phyloP scores from a whole-genome alignment of 495 filamentous ascomycete genomes.

The Platismatia glauca region DNA sequence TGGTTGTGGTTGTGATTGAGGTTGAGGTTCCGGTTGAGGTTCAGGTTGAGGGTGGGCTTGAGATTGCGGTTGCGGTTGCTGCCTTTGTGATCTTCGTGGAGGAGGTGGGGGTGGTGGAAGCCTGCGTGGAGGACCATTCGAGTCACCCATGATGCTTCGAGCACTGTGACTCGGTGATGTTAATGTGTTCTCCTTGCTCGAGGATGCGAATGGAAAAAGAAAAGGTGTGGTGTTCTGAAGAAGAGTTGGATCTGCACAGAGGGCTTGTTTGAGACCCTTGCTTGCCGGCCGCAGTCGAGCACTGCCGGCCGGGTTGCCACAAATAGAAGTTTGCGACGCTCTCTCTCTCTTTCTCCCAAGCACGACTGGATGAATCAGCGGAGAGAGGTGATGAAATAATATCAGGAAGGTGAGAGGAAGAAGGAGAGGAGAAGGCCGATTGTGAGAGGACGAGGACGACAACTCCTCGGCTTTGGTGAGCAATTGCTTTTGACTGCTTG shows the following conservation, averaged over 20 bases:
- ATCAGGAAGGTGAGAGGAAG: neutral
- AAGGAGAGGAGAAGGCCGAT: neutral
- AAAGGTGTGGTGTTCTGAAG: neutral
- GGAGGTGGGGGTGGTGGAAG: constrained; percentile 19
- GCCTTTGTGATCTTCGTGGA: constrained; percentile 10
- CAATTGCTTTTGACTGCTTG: neutral
- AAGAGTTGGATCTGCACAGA: neutral
- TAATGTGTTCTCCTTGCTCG: neutral
- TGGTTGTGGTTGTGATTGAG: neutral
- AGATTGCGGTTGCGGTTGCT: neutral
- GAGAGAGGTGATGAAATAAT: neutral
- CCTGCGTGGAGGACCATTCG: constrained; percentile 13
- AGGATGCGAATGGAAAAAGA: neutral
- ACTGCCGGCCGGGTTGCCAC: neutral
- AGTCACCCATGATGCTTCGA: constrained; percentile 9
- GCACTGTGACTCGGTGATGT: neutral
- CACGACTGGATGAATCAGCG: neutral
- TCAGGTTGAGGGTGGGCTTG: neutral
- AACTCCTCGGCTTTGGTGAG: neutral
- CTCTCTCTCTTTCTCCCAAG: neutral
- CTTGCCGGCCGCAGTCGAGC: neutral
- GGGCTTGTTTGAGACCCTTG: neutral
- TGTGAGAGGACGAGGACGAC: neutral
- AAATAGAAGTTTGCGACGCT: neutral
- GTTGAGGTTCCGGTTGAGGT: neutral